Evolutionary conservation across 495 filamentous ascomycete genomes (phyloP).

Genomic region (Bathelium albidoporum): DNA sequence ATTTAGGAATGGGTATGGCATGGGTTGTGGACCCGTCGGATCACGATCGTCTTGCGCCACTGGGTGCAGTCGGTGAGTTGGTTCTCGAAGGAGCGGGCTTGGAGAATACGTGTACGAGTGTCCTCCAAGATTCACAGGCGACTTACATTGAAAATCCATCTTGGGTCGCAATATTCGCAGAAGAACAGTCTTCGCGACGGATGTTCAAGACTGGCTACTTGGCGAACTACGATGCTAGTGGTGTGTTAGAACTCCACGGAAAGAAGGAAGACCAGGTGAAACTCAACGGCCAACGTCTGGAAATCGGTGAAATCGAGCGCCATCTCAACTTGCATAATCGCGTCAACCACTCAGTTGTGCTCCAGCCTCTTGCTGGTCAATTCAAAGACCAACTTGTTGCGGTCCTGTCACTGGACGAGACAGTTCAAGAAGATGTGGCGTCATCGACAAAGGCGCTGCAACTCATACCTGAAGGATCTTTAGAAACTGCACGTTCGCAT

Average conservation of each 20-base stretch:
- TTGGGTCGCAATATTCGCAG: conserved; percentile 26
- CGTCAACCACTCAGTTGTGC: conserved; percentile 33
- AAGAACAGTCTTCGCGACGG: background rate
- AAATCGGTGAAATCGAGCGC: conserved; percentile 21
- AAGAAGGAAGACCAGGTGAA: conserved; percentile 23
- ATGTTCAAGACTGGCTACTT: conserved; percentile 39
- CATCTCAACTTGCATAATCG: conserved; percentile 24
- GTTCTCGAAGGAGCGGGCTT: conserved; percentile 46
- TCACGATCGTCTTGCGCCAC: conserved; percentile 36
- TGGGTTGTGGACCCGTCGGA: conserved; percentile 43
- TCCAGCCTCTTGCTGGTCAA: conserved; percentile 17
- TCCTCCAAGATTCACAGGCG: conserved; percentile 16
- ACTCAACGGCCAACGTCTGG: conserved; percentile 19
- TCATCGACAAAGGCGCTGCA: conserved; percentile 5
- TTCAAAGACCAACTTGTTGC: conserved; percentile 12
- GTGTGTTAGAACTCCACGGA: conserved; percentile 22
- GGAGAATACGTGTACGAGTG: conserved; percentile 42
- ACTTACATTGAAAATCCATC: conserved; percentile 39
- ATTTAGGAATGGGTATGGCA: conserved; percentile 13
- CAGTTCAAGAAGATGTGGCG: background rate
- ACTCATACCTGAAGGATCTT: background rate
- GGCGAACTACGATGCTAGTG: conserved; percentile 20
- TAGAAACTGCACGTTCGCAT: background rate
- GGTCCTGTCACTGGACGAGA: conserved; percentile 8
- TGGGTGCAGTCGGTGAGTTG: conserved; percentile 45